Conservation (phyloP, 371 early-diverging fungal genomes). For the Lichtheimia corymbifera region DNA sequence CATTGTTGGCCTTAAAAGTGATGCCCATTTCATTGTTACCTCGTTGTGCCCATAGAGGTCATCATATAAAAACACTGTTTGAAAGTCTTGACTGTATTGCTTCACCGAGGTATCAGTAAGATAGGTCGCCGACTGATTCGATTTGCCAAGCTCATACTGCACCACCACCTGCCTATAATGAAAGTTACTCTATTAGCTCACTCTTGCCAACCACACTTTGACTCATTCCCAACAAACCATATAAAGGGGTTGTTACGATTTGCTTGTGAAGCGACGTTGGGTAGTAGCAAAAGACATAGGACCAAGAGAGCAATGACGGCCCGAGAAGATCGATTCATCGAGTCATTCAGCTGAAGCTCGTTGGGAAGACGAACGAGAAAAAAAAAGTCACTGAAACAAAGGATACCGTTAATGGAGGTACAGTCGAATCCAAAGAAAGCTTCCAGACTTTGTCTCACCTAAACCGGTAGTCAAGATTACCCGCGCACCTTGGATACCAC, state of each 20-base stretch:
- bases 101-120: constrained; percentile 21
- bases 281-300: neutral
- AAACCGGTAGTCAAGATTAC: too few species aligned
- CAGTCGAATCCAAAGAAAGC: too few species aligned
- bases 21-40: constrained; percentile 14
- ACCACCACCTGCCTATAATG: constrained; percentile 13
- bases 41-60: constrained; percentile 35
- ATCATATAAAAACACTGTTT: constrained; percentile 29
- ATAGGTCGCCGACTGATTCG: constrained; percentile 8
- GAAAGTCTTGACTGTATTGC: constrained; percentile 41
- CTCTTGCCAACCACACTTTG: too few species aligned
- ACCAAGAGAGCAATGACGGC: neutral
- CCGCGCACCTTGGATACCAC: too few species aligned
- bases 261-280: constrained; percentile 4
- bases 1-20: neutral
- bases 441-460: too few species aligned
- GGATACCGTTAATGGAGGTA: too few species aligned
- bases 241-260: constrained; percentile 12
- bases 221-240: constrained; percentile 6
- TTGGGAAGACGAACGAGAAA: too few species aligned
- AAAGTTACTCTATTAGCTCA: neutral
- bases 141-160: constrained; percentile 11
- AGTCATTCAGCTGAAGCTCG: constrained; percentile 3
- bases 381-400: too few species aligned
- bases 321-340: constrained; percentile 6